phyloP scores from a whole-genome alignment of 2,329 filamentous ascomycete genomes.

The Hypoxylon rubiginosum region DNA sequence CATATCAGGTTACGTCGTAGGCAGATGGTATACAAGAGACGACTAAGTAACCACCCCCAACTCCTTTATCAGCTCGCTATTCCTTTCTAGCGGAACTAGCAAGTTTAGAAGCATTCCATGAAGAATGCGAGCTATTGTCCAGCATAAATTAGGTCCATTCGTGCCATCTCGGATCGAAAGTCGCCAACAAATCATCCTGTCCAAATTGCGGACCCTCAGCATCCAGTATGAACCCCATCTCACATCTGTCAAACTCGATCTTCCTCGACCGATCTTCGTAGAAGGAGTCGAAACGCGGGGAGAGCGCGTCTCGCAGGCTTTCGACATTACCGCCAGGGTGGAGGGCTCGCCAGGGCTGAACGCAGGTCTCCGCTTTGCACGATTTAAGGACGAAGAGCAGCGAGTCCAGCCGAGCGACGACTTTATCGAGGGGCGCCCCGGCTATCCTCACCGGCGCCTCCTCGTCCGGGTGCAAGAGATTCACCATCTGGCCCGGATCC shows the following conservation, averaged over 20 bases:
- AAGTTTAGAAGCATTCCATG: not conserved
- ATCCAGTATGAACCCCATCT: conserved; percentile 62
- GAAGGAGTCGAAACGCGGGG: conserved; percentile 58
- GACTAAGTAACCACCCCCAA: no score
- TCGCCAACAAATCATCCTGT: not conserved
- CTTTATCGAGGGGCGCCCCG: conserved; percentile 51
- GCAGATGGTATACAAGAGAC: no score
- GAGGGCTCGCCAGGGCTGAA: conserved; percentile 61
- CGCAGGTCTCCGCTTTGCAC: conserved; percentile 61
- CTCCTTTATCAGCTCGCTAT: no score
- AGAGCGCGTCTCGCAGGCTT: conserved; percentile 60
- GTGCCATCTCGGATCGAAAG: conserved; percentile 35
- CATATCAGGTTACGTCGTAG: no score
- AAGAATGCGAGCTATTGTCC: not conserved
- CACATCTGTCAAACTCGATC: conserved; percentile 63
- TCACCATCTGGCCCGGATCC: conserved; percentile 49
- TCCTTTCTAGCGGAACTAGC: no score
- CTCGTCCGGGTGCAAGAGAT: conserved; percentile 57
- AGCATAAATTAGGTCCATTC: conserved; percentile 42
- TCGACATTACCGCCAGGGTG: conserved; percentile 61
- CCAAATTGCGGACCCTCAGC: conserved; percentile 61
- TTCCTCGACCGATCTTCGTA: conserved; percentile 56
- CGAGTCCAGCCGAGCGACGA: conserved; percentile 60
- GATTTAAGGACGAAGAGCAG: conserved; percentile 65
- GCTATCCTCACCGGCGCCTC: conserved; percentile 26